phyloP scores from a whole-genome alignment of 164 flowering plant genomes.

The Annona squamosa region DNA sequence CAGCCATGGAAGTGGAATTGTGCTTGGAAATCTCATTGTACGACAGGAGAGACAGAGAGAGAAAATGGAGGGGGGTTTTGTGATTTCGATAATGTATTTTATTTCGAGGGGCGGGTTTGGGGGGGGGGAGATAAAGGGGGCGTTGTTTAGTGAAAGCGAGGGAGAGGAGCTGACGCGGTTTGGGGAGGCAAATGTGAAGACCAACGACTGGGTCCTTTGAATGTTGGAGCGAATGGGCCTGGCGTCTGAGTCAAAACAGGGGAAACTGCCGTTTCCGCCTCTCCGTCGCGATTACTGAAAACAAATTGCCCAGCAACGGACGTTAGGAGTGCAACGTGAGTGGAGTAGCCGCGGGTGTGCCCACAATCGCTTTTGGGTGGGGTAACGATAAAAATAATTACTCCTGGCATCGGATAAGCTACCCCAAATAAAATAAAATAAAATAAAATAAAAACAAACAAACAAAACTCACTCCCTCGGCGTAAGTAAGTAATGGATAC shows the following conservation, averaged over 20 bases:
- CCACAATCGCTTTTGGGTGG: too few relatives aligned
- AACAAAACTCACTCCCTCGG: too few relatives aligned
- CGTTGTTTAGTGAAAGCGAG: background rate
- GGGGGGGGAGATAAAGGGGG: background rate
- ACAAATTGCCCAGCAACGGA: too few relatives aligned
- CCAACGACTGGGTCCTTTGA: conserved; percentile 18
- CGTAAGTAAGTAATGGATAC: too few relatives aligned
- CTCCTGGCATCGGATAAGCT: too few relatives aligned
- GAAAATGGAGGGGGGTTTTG: background rate
- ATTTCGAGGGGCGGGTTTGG: background rate
- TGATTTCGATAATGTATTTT: too few relatives aligned
- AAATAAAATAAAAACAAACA: too few relatives aligned
- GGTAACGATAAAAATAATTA: too few relatives aligned
- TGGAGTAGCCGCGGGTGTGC: too few relatives aligned
- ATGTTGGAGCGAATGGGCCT: background rate
- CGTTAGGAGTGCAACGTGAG: too few relatives aligned
- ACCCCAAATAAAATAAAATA: too few relatives aligned
- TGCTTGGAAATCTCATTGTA: conserved; percentile 10
- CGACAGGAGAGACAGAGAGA: background rate
- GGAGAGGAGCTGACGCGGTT: conserved; percentile 15
- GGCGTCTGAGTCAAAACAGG: background rate
- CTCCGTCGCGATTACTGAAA: background rate
- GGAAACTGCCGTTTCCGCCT: background rate
- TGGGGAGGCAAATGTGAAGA: conserved; percentile 7
- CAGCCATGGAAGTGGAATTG: conserved; percentile 34